Percentiles rank a stretch among this genome's conserved stretches.
These are phyloP conservation scores for Ganoderma lucidum DNA, from an alignment of 1,284 basidiomycete species.

Conservation along the genomic window DNA sequence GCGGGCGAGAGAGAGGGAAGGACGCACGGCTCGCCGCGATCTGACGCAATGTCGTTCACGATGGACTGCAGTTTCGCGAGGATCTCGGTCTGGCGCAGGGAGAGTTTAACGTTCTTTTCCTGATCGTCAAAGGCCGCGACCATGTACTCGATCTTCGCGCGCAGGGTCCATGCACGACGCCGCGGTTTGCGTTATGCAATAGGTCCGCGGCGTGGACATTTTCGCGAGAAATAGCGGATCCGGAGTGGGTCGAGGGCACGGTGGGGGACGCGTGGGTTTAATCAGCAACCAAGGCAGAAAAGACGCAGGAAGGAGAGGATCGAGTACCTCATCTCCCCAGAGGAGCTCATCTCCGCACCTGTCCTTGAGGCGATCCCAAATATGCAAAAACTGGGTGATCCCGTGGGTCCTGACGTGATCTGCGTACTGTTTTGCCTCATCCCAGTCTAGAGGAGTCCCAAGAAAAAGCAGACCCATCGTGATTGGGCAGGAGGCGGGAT, in stretches of 20 bases:
- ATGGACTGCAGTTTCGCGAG: conserved; percentile 81
- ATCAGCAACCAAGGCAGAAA: conserved; percentile 13
- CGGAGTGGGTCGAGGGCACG: conserved; percentile 11
- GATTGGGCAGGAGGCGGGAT: conserved; percentile 6
- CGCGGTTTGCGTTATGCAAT: conserved; percentile 2
- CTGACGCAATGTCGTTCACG: conserved; percentile 72
- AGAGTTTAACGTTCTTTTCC: conserved; percentile 85
- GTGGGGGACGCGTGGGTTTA: conserved; percentile 21
- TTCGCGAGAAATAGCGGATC: background rate
- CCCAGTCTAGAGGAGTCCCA: conserved; percentile 95
- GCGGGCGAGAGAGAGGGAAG: conserved; percentile 3
- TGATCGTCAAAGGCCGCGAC: conserved; percentile 88
- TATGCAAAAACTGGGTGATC: conserved; percentile 94
- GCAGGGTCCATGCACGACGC: conserved; percentile 15
- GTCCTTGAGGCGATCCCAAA: conserved; percentile 93
- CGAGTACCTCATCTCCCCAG: conserved; percentile 97
- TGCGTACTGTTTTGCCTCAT: conserved; percentile 87
- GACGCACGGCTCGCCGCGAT: conserved; percentile 66
- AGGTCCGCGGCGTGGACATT: background rate
- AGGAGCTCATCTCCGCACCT: conserved; percentile 91
- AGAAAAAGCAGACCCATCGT: conserved; percentile 94
- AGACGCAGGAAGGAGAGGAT: conserved; percentile 14
- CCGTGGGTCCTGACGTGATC: conserved; percentile 94
- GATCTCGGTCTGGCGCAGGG: conserved; percentile 94
- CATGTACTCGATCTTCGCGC: conserved; percentile 91